Evolutionary conservation across 176 grass and related monocot genomes (phyloP), one percentile per base, ranked within the genome.

Genomic region (Juncus inflexus): DNA sequence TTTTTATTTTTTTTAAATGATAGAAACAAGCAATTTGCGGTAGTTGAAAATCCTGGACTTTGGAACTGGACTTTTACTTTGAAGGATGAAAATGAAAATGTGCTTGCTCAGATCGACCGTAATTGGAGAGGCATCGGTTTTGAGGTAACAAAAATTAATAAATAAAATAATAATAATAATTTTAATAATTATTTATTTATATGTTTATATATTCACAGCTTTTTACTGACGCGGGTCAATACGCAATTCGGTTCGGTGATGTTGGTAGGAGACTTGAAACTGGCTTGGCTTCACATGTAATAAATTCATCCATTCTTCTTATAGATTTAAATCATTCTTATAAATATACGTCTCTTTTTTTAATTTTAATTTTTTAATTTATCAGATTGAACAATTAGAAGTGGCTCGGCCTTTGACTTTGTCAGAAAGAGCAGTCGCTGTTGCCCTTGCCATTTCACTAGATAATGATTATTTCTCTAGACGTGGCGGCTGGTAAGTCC

Each of bases 21-120:
- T 39, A 97, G 94, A 63, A 97, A 89, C 64, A 89, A 49, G 45
- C 94, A 97, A 81, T 97, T 97, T 86, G 94, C 85, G n/a, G 94
- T 97, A 71, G 94, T 97, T 3, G 94, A 91, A 79, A 89, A 97
- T 74, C 87, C 88, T 50, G 94, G 94, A 73, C 88, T 97, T 69
- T 89, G 94, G 94, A 91, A 89, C 60, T 97, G 94, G 94, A 89
- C 75, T 65, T 97, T 91, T 83, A 97, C 80, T 53, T 74, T 97
- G 6, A 74, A 79, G 55, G 83, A 91, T 68, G 94, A 97, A 77
- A 74, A 91, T 76, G 88, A 72, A 12, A 84, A 89, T 75, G 61
- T 91, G 62, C 66, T 97, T 45, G 85, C 88, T 74, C 79, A 89
- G 77, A 84, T 97, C 74, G 85, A 91, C 62, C 94, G 94, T 63